Percentiles rank a stretch among this genome's conserved stretches.
These are phyloP conservation scores for Capsella rubella DNA, from an alignment of 441 rosid genomes.

Conservation along the genomic window DNA sequence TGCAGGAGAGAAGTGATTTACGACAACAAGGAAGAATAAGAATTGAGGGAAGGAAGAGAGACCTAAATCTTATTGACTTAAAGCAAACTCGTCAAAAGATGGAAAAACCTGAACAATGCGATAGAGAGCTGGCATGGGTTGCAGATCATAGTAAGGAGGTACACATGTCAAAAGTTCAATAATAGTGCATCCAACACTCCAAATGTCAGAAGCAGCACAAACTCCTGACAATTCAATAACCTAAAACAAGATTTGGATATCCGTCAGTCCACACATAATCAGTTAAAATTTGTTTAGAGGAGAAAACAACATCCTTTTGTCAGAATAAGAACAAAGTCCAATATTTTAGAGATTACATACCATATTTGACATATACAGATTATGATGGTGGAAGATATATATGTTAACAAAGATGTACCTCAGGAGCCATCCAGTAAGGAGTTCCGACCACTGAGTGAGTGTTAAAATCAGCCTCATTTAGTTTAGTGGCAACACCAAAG, in stretches of 20 bases:
- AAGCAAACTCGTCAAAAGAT: slow-evolving; percentile 32
- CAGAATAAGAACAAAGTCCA: slow-evolving; percentile 20
- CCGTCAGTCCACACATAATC: slow-evolving; percentile 36
- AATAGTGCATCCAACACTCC: slow-evolving; percentile 99
- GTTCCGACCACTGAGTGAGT: slow-evolving; percentile 99
- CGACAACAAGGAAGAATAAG: slow-evolving; percentile 17
- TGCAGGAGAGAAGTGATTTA: slow-evolving; percentile 2
- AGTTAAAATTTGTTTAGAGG: not conserved
- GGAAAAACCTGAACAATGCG: slow-evolving; percentile 95
- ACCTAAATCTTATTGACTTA: slow-evolving; percentile 10
- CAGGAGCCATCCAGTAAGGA: slow-evolving; percentile 99
- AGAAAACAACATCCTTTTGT: slow-evolving; percentile 12
- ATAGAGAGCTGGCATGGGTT: slow-evolving; percentile 99
- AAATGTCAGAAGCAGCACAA: slow-evolving; percentile 99
- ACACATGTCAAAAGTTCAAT: slow-evolving; percentile 96
- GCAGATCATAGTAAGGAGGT: slow-evolving; percentile 99
- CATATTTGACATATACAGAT: slow-evolving; percentile 5
- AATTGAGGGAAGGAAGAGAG: slow-evolving; percentile 1
- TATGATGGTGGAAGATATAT: slow-evolving; percentile 13
- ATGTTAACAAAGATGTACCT: slow-evolving; percentile 58
- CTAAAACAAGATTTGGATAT: slow-evolving; percentile 55
- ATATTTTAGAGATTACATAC: not conserved
- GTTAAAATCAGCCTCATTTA: slow-evolving; percentile 98
- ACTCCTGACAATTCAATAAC: slow-evolving; percentile 99
- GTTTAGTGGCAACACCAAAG: slow-evolving; percentile 99